phyloP scores from a whole-genome alignment of 2,329 filamentous ascomycete species.

The Corynespora cassiicola region DNA sequence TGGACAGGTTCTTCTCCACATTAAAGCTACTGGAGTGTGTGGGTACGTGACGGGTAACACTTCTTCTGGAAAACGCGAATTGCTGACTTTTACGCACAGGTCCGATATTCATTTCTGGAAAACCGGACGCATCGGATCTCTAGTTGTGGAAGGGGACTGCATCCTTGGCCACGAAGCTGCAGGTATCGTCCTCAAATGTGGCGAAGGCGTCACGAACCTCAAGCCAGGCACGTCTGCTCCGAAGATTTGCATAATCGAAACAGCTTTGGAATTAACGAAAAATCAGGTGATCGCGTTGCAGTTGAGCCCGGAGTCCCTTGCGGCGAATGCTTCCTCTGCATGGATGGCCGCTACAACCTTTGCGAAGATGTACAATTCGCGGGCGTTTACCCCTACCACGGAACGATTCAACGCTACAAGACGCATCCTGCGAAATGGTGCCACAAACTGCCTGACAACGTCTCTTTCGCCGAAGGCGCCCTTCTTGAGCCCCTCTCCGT shows the following conservation, averaged over 20 bases:
- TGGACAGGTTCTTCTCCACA: conserved; percentile 65
- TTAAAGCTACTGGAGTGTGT: conserved; percentile 70
- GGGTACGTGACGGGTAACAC: conserved; percentile 59
- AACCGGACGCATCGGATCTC: conserved; percentile 66
- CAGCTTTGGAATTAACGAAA: too few relatives aligned
- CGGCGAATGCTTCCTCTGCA: conserved; percentile 64
- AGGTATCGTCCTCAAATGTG: conserved; percentile 64
- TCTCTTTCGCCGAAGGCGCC: conserved; percentile 66
- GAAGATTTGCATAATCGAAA: too few relatives aligned
- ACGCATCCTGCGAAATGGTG: conserved; percentile 65
- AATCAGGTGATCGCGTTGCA: conserved; percentile 66
- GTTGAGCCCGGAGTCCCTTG: conserved; percentile 72
- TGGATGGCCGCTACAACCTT: conserved; percentile 67
- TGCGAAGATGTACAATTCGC: conserved; percentile 68
- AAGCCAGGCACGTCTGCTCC: conserved; percentile 47
- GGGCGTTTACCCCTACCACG: conserved; percentile 67
- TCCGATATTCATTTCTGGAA: conserved; percentile 76
- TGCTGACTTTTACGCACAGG: too few relatives aligned
- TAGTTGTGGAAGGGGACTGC: conserved; percentile 68
- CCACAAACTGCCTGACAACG: conserved; percentile 58
- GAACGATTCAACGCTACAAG: conserved; percentile 68
- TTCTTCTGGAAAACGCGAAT: too few relatives aligned
- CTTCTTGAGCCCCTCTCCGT: conserved; percentile 71
- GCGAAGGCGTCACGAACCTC: conserved; percentile 61
- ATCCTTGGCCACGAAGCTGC: conserved; percentile 71